Evolutionary conservation across 2,329 filamentous ascomycete genomes (phyloP).

Genomic region (Ophiostoma populinum): DNA sequence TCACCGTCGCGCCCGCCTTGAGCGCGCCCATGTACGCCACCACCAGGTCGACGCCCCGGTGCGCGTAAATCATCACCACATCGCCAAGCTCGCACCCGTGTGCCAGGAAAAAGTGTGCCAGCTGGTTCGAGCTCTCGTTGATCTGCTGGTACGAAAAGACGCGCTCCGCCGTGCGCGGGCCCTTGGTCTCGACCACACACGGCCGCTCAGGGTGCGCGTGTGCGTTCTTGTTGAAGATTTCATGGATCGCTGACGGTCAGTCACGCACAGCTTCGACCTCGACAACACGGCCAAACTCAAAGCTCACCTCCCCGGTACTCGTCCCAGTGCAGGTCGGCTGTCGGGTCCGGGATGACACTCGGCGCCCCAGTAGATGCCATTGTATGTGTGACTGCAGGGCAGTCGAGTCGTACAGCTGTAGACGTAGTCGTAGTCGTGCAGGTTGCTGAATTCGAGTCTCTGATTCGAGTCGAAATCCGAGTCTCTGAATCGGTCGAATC

Average conservation of each 20-base stretch:
- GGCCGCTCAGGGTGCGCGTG: conserved; percentile 42
- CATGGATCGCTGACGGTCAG: conserved; percentile 36
- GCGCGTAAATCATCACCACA: conserved; percentile 83
- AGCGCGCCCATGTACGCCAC: conserved; percentile 61
- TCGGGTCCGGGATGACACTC: conserved; percentile 8
- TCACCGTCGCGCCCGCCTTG: conserved; percentile 39
- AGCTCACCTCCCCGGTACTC: conserved; percentile 9
- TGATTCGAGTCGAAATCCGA: too few relatives aligned
- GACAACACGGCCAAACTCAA: too few relatives aligned
- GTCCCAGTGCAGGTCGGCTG: conserved; percentile 10
- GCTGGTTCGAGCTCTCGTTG: conserved; percentile 61
- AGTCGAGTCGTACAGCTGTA: too few relatives aligned
- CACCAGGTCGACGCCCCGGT: conserved; percentile 54
- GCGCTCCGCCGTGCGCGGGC: conserved; percentile 35
- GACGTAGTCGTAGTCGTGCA: too few relatives aligned
- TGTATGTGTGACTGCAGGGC: too few relatives aligned
- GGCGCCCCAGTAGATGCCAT: conserved; percentile 1
- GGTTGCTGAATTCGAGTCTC: too few relatives aligned
- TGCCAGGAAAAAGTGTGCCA: conserved; percentile 63
- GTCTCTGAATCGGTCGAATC: too few relatives aligned
- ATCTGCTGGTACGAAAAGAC: conserved; percentile 76
- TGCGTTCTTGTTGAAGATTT: conserved; percentile 52
- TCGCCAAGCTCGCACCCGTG: conserved; percentile 62
- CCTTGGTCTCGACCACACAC: conserved; percentile 33
- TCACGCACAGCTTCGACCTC: not conserved